phyloP scores from a whole-genome alignment of 371 early-diverging fungal genomes.

The Apophysomyces variabilis region DNA sequence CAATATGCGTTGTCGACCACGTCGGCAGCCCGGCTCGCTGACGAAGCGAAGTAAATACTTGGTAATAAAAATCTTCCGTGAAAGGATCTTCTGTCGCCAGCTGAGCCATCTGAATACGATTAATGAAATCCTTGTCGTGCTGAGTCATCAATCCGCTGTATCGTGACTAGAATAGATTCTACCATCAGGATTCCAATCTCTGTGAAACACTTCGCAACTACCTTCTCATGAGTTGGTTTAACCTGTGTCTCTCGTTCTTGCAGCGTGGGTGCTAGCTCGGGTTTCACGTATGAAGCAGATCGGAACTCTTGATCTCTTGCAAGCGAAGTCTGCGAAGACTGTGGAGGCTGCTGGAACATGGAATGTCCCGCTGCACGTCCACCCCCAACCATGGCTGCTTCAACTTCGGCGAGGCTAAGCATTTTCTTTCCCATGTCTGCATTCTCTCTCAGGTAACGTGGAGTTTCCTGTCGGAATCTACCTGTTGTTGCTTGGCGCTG shows the following conservation, averaged over 20 bases:
- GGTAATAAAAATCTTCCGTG: slow-evolving; percentile 93
- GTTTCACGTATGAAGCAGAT: background rate
- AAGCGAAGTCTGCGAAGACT: background rate
- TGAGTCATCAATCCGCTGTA: slow-evolving; percentile 91
- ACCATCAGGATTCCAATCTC: background rate
- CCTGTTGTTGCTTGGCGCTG: slow-evolving; percentile 37
- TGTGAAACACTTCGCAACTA: background rate
- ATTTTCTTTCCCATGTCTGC: slow-evolving; percentile 47
- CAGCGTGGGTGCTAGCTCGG: slow-evolving; percentile 13
- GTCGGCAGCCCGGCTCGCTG: slow-evolving; percentile 57
- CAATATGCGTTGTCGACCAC: slow-evolving; percentile 29
- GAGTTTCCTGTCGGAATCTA: slow-evolving; percentile 24
- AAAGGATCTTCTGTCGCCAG: slow-evolving; percentile 90
- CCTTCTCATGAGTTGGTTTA: slow-evolving; percentile 12
- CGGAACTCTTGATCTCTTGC: background rate
- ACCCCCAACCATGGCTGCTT: slow-evolving; percentile 58
- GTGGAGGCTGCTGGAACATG: slow-evolving; percentile 6
- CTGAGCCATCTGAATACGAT: slow-evolving; percentile 91
- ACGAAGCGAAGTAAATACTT: slow-evolving; percentile 82
- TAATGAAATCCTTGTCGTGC: slow-evolving; percentile 90
- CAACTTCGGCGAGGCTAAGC: slow-evolving; percentile 73
- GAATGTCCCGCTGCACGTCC: slow-evolving; percentile 33
- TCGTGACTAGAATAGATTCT: slow-evolving; percentile 56
- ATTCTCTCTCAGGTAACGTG: slow-evolving; percentile 19
- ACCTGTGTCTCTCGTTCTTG: slow-evolving; percentile 8